Evolutionary conservation across 495 filamentous ascomycete species (phyloP).

Genomic region (Hypoxylon lienhwacheense): DNA sequence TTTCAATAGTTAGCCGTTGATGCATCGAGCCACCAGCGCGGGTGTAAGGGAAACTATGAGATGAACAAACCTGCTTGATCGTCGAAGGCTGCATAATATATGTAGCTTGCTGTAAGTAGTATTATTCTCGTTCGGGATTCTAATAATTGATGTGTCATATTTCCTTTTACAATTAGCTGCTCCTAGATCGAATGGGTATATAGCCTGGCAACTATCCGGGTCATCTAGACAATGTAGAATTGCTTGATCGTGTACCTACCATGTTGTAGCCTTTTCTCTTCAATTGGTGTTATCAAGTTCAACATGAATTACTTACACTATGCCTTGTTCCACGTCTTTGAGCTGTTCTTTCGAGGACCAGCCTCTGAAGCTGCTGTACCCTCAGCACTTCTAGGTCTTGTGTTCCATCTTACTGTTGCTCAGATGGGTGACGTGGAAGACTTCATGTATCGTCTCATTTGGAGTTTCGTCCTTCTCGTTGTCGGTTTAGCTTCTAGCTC

Average conservation of each 20-base stretch:
- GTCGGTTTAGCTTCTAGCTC: neutral
- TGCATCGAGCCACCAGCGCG: too few relatives aligned
- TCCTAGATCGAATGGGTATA: too few relatives aligned
- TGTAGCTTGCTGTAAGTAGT: too few relatives aligned
- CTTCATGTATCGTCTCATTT: slow-evolving; percentile 8
- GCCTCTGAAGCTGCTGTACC: neutral
- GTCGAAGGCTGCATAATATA: too few relatives aligned
- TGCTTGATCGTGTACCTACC: neutral
- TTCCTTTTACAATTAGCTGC: too few relatives aligned
- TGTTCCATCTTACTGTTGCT: slow-evolving; percentile 14
- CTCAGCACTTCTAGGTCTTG: neutral
- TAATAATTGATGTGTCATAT: too few relatives aligned
- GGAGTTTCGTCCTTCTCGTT: neutral
- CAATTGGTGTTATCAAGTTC: neutral
- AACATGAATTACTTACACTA: slow-evolving; percentile 3
- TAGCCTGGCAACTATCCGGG: too few relatives aligned
- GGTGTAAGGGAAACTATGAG: too few relatives aligned
- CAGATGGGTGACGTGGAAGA: slow-evolving; percentile 2
- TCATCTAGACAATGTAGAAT: too few relatives aligned
- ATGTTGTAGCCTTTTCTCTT: neutral
- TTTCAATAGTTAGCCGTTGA: too few relatives aligned
- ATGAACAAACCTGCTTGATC: too few relatives aligned
- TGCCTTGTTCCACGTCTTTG: neutral
- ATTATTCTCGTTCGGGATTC: too few relatives aligned
- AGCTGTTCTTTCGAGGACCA: neutral